These are phyloP conservation scores for Hypoxylon lenormandii DNA, from an alignment of 495 filamentous ascomycete genomes.

Conservation along the genomic window DNA sequence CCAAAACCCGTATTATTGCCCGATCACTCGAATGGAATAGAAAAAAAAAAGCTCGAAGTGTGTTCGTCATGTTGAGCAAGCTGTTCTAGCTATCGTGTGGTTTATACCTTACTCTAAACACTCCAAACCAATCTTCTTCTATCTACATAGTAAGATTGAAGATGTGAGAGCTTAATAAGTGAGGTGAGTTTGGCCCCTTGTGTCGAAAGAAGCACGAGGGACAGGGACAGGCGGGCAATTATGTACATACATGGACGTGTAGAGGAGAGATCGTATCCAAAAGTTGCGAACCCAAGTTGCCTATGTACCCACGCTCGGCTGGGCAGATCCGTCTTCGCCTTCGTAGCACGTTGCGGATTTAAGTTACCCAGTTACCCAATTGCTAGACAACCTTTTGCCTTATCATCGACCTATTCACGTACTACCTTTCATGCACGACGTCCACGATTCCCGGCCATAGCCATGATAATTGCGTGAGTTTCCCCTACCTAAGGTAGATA, in stretches of 20 bases:
- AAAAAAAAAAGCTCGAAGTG: not conserved
- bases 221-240: no score
- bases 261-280: conserved; percentile 29
- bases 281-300: not conserved
- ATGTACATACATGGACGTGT: conserved; percentile 1
- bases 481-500: no score
- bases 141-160: conserved; percentile 1
- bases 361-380: no score
- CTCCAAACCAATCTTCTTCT: not conserved
- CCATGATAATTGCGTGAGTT: no score
- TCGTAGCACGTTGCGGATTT: not conserved
- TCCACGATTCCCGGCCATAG: no score
- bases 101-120: not conserved
- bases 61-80: not conserved
- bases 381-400: no score
- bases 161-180: conserved; percentile 4
- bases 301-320: conserved; percentile 34
- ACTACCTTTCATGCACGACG: no score
- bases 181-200: conserved; percentile 25
- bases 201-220: conserved; percentile 14
- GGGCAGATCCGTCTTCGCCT: conserved; percentile 31
- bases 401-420: no score
- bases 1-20: conserved; percentile 17
- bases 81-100: no score
- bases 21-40: not conserved